phyloP scores from a whole-genome alignment of 108 stramenopile species.

The Fragilariopsis cylindrus region DNA sequence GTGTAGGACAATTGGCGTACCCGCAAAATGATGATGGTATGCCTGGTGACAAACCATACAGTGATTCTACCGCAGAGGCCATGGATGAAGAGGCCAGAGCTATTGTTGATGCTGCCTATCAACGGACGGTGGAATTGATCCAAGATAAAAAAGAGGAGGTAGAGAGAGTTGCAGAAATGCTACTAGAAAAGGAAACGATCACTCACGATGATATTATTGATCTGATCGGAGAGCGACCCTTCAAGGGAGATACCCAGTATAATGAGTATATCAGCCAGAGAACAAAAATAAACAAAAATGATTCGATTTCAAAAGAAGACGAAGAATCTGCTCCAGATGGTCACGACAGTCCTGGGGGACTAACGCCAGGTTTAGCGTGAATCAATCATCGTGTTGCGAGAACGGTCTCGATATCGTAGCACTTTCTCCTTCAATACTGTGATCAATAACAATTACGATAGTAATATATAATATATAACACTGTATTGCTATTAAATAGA shows the following conservation, averaged over 20 bases:
- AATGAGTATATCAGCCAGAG: conserved; percentile 78
- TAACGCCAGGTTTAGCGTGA: conserved; percentile 33
- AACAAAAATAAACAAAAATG: conserved; percentile 15
- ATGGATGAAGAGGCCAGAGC: conserved; percentile 95
- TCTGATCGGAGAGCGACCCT: conserved; percentile 91
- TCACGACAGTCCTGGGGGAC: conserved; percentile 18
- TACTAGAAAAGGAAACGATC: conserved; percentile 96
- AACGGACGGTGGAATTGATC: conserved; percentile 79
- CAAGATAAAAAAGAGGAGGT: conserved; percentile 79
- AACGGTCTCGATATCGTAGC: too few species aligned
- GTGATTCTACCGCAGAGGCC: conserved; percentile 90
- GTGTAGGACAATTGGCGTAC: conserved; percentile 93
- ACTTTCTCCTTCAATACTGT: too few species aligned
- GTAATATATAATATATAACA: too few species aligned
- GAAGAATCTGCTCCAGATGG: conserved; percentile 10
- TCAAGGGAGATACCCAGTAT: conserved; percentile 77
- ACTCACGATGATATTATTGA: conserved; percentile 94
- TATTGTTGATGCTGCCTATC: conserved; percentile 92
- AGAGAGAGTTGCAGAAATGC: conserved; percentile 76
- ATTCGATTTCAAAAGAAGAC: neutral
- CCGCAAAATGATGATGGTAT: conserved; percentile 74
- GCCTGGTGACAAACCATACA: conserved; percentile 89
- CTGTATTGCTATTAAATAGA: too few species aligned
- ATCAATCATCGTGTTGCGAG: neutral
- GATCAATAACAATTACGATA: too few species aligned